Conservation (phyloP, 1,284 basidiomycete species). For the Paramarasmius palmivorus region DNA sequence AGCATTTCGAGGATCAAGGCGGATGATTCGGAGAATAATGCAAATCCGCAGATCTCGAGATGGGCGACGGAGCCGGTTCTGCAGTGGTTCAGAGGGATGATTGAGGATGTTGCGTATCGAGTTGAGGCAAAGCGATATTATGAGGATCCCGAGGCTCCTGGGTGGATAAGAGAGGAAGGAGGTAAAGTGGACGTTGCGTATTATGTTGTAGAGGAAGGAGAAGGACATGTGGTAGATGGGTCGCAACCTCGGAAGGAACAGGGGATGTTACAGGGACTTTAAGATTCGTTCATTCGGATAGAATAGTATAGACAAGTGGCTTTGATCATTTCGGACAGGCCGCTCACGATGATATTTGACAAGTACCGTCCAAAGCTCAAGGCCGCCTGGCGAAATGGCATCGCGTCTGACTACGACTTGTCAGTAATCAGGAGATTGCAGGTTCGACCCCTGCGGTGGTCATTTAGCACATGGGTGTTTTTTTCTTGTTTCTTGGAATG, state of each 20-base stretch:
- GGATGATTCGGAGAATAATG: background rate
- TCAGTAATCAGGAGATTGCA: too few relatives aligned
- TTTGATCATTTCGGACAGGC: too few relatives aligned
- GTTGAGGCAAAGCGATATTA: background rate
- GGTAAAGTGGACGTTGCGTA: background rate
- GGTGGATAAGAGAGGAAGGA: constrained; percentile 7
- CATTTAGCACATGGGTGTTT: too few relatives aligned
- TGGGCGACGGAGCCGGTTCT: constrained; percentile 3
- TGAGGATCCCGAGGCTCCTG: constrained; percentile 4
- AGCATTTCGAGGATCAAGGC: background rate
- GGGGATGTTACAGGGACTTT: constrained; percentile 5
- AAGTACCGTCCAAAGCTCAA: too few relatives aligned
- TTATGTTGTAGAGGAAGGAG: background rate
- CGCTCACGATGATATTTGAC: too few relatives aligned
- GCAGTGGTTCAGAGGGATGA: constrained; percentile 1
- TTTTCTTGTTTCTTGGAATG: too few relatives aligned
- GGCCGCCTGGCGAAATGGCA: constrained; percentile 80
- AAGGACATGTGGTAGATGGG: background rate
- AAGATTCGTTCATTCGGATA: too few relatives aligned
- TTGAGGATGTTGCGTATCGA: background rate
- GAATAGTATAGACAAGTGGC: too few relatives aligned
- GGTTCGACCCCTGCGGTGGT: too few relatives aligned
- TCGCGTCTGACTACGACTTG: constrained; percentile 71
- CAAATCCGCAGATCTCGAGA: background rate
- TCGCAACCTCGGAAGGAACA: background rate